Conservation (phyloP, 768 basidiomycete species). For the Lactarius vividus region DNA sequence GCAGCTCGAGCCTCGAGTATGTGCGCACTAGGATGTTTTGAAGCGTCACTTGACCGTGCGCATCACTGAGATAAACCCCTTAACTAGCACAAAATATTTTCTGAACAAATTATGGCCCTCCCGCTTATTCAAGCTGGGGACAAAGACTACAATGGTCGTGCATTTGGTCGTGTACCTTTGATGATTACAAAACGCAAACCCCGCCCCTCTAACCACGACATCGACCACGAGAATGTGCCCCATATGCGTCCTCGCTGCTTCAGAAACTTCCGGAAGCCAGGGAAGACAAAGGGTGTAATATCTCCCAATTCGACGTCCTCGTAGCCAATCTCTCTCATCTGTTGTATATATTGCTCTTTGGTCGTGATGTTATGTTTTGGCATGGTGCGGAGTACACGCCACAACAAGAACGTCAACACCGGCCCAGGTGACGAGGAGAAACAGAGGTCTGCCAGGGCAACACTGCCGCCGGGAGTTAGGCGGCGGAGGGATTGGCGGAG, state of each 20-base stretch:
- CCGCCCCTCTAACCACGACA: slow-evolving; percentile 38
- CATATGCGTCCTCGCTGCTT: slow-evolving; percentile 42
- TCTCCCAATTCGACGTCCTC: slow-evolving; percentile 53
- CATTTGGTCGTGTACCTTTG: slow-evolving; percentile 24
- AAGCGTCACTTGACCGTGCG: slow-evolving; percentile 15
- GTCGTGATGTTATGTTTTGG: slow-evolving; percentile 51
- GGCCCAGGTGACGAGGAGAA: slow-evolving; percentile 35
- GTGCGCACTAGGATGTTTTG: not conserved
- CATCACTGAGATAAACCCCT: not conserved
- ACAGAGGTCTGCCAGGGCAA: slow-evolving; percentile 63
- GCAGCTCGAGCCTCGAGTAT: not conserved
- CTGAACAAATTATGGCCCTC: not conserved
- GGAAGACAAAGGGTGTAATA: slow-evolving; percentile 56
- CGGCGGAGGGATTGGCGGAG: slow-evolving; percentile 48
- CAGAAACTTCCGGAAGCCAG: slow-evolving; percentile 52
- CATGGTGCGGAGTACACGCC: slow-evolving; percentile 37
- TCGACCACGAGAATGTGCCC: slow-evolving; percentile 41
- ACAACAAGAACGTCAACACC: slow-evolving; percentile 35
- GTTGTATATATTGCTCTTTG: slow-evolving; percentile 41
- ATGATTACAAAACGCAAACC: slow-evolving; percentile 54
- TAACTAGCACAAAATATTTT: not conserved
- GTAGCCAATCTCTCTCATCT: slow-evolving; percentile 51
- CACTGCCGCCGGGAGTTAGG: slow-evolving; percentile 48
- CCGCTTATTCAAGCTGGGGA: not conserved
- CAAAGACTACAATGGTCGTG: not conserved